phyloP scores from a whole-genome alignment of 768 basidiomycete genomes.

The Boletus sensibilis region DNA sequence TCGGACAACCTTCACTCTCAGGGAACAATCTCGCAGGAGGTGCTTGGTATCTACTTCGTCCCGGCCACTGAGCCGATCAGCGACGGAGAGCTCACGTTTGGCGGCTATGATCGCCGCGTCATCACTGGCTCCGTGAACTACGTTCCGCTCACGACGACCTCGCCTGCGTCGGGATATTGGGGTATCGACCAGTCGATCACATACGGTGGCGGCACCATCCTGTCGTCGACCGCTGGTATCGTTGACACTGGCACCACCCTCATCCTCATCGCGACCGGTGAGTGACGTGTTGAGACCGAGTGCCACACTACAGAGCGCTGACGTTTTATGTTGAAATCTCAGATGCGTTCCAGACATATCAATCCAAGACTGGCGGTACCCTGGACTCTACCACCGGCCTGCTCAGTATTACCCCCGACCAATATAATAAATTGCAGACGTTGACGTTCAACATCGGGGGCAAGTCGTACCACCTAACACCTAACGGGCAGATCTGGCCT shows the following conservation, averaged over 20 bases:
- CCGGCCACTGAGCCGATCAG: conserved; percentile 18
- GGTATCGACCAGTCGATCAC: conserved; percentile 14
- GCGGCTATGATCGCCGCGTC: conserved; percentile 16
- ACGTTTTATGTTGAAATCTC: not conserved
- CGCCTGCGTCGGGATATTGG: conserved; percentile 26
- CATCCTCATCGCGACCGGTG: conserved; percentile 29
- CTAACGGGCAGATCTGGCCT: conserved; percentile 38
- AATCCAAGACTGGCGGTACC: conserved; percentile 24
- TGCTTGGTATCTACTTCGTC: conserved; percentile 34
- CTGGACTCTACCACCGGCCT: conserved; percentile 25
- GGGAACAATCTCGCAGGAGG: conserved; percentile 24
- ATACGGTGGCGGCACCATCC: not conserved
- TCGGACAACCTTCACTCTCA: conserved; percentile 33
- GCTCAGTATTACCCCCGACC: conserved; percentile 20
- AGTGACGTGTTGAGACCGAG: not conserved
- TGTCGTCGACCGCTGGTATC: conserved; percentile 18
- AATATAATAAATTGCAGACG: conserved; percentile 22
- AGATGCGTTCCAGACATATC: conserved; percentile 26
- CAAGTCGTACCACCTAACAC: conserved; percentile 5
- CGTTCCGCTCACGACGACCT: conserved; percentile 22
- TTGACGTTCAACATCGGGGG: conserved; percentile 28
- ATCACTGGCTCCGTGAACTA: conserved; percentile 18
- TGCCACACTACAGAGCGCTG: not conserved
- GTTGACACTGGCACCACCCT: conserved; percentile 27
- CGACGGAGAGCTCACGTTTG: conserved; percentile 28